Conservation (phyloP, 2,329 filamentous ascomycete genomes). For the Stagonosporopsis cucurbitacearum region DNA sequence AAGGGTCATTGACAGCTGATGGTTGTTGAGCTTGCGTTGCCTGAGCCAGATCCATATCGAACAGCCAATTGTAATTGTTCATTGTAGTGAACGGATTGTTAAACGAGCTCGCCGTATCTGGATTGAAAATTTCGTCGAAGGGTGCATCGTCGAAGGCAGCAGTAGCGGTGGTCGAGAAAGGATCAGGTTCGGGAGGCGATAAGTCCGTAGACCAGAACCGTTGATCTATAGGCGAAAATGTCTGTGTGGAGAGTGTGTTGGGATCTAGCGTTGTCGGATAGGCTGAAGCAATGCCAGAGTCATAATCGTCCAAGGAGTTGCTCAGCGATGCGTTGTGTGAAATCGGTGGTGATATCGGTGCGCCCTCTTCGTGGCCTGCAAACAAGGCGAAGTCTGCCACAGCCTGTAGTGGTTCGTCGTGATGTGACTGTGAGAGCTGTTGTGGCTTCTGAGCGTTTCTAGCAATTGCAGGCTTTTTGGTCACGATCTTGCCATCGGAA, state of each 20-base stretch:
- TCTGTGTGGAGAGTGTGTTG: conserved; percentile 28
- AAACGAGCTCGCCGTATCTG: conserved; percentile 68
- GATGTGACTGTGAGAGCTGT: conserved; percentile 6
- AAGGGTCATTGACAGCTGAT: conserved; percentile 22
- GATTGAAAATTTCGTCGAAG: conserved; percentile 64
- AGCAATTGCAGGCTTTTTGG: conserved; percentile 47
- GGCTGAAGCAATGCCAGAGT: conserved; percentile 32
- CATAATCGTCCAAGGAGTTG: conserved; percentile 39
- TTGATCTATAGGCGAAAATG: conserved; percentile 36
- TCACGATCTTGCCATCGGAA: conserved; percentile 60
- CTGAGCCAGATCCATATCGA: conserved; percentile 54
- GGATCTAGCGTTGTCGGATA: conserved; percentile 29
- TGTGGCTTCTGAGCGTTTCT: conserved; percentile 17
- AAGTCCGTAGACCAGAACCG: conserved; percentile 44
- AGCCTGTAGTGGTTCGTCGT: conserved; percentile 24
- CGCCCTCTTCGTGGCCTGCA: conserved; percentile 26
- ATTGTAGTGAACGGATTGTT: conserved; percentile 71
- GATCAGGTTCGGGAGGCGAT: conserved; percentile 37
- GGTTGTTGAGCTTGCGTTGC: conserved; percentile 24
- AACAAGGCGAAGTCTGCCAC: conserved; percentile 32
- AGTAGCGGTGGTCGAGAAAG: conserved; percentile 27
- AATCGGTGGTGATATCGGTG: conserved; percentile 45
- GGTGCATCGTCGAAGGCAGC: conserved; percentile 42
- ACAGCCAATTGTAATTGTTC: conserved; percentile 68
- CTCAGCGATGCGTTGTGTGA: conserved; percentile 39